A percentile compares a stretch with the other conserved stretches of the same genome.
These are phyloP conservation scores for Medicago lupulina DNA, from an alignment of 306 rosid species.

Conservation along the genomic window DNA sequence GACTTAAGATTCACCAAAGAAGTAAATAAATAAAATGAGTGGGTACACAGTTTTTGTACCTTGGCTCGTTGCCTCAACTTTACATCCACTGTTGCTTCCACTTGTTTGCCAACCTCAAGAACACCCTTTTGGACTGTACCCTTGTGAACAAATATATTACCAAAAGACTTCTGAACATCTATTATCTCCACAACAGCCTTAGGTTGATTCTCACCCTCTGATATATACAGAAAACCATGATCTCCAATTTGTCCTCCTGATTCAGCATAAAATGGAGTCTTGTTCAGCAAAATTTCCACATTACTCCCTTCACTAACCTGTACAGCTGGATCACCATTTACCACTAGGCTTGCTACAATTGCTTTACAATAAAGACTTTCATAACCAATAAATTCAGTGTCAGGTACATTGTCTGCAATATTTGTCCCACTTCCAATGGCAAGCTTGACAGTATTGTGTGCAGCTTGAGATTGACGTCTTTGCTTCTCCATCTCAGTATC, in stretches of 20 bases:
- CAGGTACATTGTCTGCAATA: conserved; percentile 63
- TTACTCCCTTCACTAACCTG: conserved; percentile 78
- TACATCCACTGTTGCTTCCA: conserved; percentile 84
- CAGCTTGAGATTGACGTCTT: conserved; percentile 98
- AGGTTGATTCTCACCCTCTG: conserved; percentile 63
- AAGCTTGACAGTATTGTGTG: conserved; percentile 82
- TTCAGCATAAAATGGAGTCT: conserved; percentile 97
- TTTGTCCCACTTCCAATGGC: conserved; percentile 68
- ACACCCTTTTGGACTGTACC: conserved; percentile 82
- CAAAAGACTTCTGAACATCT: conserved; percentile 88
- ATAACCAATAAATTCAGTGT: conserved; percentile 93
- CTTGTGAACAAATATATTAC: conserved; percentile 89
- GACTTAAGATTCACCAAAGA: conserved; percentile 21
- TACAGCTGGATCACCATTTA: conserved; percentile 75
- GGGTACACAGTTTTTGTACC: conserved; percentile 53
- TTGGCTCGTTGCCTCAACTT: conserved; percentile 87
- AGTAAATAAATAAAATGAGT: conserved; percentile 10
- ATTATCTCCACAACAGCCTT: conserved; percentile 77
- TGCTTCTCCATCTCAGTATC: conserved; percentile 94
- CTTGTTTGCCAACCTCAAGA: conserved; percentile 91
- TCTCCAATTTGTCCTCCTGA: conserved; percentile 98
- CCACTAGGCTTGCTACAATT: conserved; percentile 72
- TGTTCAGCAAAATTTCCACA: conserved; percentile 82
- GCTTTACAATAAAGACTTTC: conserved; percentile 80
- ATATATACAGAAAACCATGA: conserved; percentile 73